phyloP scores from a whole-genome alignment of 768 basidiomycete genomes.

The Pleurotus ostreatus region DNA sequence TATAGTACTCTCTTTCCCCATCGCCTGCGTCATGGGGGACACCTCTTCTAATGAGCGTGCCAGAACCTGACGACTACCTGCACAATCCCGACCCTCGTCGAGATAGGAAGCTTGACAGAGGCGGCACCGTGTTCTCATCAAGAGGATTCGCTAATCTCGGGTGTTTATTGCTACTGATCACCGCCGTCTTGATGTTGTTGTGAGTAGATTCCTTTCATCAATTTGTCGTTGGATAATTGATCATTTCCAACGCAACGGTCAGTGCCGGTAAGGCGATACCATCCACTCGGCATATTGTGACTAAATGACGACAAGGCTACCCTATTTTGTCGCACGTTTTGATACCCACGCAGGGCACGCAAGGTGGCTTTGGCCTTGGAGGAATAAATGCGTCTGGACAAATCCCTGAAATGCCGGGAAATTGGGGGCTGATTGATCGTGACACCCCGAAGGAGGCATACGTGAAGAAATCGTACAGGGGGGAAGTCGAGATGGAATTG shows the following conservation, averaged over 20 bases:
- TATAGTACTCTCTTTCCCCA: slow-evolving; percentile 35
- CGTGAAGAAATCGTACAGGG: slow-evolving; percentile 45
- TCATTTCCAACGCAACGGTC: slow-evolving; percentile 2
- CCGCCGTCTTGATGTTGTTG: slow-evolving; percentile 48
- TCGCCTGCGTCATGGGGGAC: slow-evolving; percentile 48
- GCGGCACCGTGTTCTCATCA: slow-evolving; percentile 55
- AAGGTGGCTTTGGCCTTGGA: slow-evolving; percentile 68
- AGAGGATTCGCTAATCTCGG: slow-evolving; percentile 67
- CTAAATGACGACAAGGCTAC: slow-evolving; percentile 28
- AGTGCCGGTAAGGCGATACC: slow-evolving; percentile 33
- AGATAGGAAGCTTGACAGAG: slow-evolving; percentile 48
- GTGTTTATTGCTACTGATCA: slow-evolving; percentile 52
- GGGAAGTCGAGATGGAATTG: slow-evolving; percentile 39
- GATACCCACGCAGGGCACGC: slow-evolving; percentile 33
- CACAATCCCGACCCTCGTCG: slow-evolving; percentile 60
- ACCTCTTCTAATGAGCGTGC: slow-evolving; percentile 33
- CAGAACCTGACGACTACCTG: slow-evolving; percentile 59
- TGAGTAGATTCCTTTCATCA: slow-evolving; percentile 28
- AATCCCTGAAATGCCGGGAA: slow-evolving; percentile 52
- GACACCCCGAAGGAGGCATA: slow-evolving; percentile 64
- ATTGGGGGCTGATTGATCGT: slow-evolving; percentile 68
- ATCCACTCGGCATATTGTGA: slow-evolving; percentile 11
- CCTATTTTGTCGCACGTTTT: slow-evolving; percentile 47
- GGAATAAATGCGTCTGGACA: slow-evolving; percentile 76
- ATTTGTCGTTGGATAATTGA: neutral